Evolutionary conservation across 345 rosid species (phyloP), one percentile per base, ranked within the genome.

Genomic region (Melaleuca quinquenervia): DNA sequence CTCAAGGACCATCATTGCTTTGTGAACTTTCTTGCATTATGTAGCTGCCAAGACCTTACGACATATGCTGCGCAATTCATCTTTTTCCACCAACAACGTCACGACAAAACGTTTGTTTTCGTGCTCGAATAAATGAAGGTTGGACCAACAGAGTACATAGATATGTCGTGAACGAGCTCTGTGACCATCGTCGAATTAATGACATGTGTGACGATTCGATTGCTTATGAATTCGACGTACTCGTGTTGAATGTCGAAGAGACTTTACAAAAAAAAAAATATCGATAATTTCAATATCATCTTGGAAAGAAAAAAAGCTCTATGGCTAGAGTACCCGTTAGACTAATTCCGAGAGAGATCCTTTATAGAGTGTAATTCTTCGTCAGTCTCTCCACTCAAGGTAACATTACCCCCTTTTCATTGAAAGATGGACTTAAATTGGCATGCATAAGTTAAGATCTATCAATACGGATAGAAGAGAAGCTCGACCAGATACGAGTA

Each of bases 301-400:
- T 18, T 18, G 45, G 32, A 32, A 2, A 41, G 41, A 70, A 32
- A 64, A 29, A 0, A 18, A 70, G 1, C 24, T 70, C 78, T 1
- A 8, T 0, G 7, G 0, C 8, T 32, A 32, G 78, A 64, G 45
- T 36, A 36, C 24, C 12, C 0, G 0, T 32, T 18, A 3, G 7
- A 32, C 45, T 70, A 32, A 70, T 12, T 32, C 48, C 11, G 0
- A 70, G 12, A 70, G 12, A 20, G 24, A 36, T 24, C 78, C 48
- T 24, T 32, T 70, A 5, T 18, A 70, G 26, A 70, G 18, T 70
- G 20, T 36, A 36, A 32, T 64, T 32, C 22, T 32, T 64, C 78
- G 8, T 8, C 18, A 16, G 32, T 32, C 24, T 16, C 20, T 3
- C 24, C 6, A 32, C 18, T 32, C 45, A 36, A 32, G 78, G 24